Evolutionary conservation across 2,329 filamentous ascomycete species (phyloP).

Genomic region (Colletotrichum sp.): DNA sequence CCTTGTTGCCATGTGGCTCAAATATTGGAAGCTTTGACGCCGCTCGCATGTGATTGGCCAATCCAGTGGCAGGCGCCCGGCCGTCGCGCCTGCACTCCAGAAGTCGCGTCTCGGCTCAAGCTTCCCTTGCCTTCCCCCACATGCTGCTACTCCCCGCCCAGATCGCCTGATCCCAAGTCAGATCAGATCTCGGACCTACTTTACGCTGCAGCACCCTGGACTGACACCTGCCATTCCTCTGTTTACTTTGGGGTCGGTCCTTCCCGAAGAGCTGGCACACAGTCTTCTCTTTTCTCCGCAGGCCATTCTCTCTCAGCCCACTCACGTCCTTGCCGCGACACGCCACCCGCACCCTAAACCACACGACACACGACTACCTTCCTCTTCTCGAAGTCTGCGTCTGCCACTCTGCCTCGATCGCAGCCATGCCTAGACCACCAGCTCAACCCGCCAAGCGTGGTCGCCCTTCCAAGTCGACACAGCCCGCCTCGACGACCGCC

Average conservation of each 20-base stretch:
- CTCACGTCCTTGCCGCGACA: background rate
- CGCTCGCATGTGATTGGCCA: slow-evolving; percentile 3
- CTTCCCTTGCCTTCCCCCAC: slow-evolving; percentile 5
- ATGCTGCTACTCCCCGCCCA: slow-evolving; percentile 3
- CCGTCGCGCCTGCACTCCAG: background rate
- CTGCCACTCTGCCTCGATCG: background rate
- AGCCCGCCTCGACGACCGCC: background rate
- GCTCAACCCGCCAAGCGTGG: slow-evolving; percentile 38
- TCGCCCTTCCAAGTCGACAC: slow-evolving; percentile 30
- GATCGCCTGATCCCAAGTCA: slow-evolving; percentile 16
- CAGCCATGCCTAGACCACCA: slow-evolving; percentile 42
- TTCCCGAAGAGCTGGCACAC: background rate
- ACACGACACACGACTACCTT: background rate
- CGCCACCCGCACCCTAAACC: background rate
- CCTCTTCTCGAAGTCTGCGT: background rate
- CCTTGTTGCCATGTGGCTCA: background rate
- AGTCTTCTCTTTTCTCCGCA: background rate
- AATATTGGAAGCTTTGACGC: background rate
- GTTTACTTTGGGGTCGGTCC: background rate
- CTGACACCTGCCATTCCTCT: background rate
- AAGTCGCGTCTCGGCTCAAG: slow-evolving; percentile 6
- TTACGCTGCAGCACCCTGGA: background rate
- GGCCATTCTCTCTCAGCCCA: background rate
- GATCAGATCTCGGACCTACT: slow-evolving; percentile 14
- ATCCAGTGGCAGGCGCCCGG: background rate